These are phyloP conservation scores for Botrytis elliptica DNA, from an alignment of 2,329 filamentous ascomycete genomes.

Conservation along the genomic window DNA sequence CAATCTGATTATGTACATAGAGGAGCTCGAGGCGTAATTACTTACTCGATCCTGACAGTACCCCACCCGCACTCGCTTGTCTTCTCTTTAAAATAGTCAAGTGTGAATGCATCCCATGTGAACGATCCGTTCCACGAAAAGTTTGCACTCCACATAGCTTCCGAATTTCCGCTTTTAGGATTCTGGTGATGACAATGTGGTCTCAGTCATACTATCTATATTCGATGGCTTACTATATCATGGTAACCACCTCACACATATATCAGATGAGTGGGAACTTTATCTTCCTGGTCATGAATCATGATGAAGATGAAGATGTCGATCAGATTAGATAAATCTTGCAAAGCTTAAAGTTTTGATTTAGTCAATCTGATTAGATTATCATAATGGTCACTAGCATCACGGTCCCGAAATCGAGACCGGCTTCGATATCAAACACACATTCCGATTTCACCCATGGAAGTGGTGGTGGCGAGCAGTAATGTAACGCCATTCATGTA, in stretches of 20 bases:
- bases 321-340: background rate
- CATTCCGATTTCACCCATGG: conserved; percentile 1
- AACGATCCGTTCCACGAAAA: background rate
- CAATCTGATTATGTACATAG: conserved; percentile 2
- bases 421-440: background rate
- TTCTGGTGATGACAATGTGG: background rate
- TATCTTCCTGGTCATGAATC: background rate
- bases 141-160: background rate
- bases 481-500: background rate
- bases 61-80: conserved; percentile 8
- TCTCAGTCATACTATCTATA: background rate
- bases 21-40: background rate
- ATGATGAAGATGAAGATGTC: background rate
- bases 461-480: background rate
- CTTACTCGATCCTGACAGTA: background rate
- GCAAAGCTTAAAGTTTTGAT: background rate
- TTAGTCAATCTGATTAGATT: conserved; percentile 14
- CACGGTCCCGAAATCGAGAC: background rate
- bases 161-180: background rate
- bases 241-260: background rate
- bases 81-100: background rate
- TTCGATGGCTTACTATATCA: background rate
- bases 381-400: background rate
- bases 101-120: background rate
- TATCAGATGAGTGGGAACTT: background rate